Conservation (phyloP, 1,284 basidiomycete genomes). For the Cryptococcus floricola region DNA sequence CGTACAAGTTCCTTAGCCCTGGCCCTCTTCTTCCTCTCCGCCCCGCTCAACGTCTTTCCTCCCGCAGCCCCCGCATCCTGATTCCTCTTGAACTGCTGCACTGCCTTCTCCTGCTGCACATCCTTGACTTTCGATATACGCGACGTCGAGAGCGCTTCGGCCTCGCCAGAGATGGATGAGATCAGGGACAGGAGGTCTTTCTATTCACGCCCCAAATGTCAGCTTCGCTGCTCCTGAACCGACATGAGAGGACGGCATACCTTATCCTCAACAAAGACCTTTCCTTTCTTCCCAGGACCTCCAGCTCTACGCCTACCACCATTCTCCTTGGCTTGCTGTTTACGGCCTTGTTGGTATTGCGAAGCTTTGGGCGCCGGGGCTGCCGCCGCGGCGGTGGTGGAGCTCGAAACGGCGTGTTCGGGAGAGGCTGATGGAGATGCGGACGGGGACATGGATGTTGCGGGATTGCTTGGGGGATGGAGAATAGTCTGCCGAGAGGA, state of each 20-base stretch:
- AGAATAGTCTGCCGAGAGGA: too few species aligned
- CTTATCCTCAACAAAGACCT: slow-evolving; percentile 46
- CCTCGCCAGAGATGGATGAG: slow-evolving; percentile 23
- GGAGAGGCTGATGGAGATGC: not conserved
- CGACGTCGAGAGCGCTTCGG: slow-evolving; percentile 16
- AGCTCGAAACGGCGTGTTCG: not conserved
- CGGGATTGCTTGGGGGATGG: not conserved
- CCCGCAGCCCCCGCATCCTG: not conserved
- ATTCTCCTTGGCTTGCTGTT: too few species aligned
- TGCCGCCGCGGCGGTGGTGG: not conserved
- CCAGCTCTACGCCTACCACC: slow-evolving; percentile 26
- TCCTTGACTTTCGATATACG: slow-evolving; percentile 13
- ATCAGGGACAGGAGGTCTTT: slow-evolving; percentile 26
- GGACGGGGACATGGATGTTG: not conserved
- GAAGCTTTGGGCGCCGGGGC: not conserved
- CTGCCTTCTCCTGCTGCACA: too few species aligned
- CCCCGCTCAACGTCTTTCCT: slow-evolving; percentile 16
- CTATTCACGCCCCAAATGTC: slow-evolving; percentile 1
- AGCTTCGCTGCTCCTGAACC: too few species aligned
- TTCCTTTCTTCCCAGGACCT: slow-evolving; percentile 43
- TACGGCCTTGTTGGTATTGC: too few species aligned
- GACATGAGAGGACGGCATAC: slow-evolving; percentile 16
- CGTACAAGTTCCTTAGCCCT: slow-evolving; percentile 23
- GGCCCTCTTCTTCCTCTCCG: slow-evolving; percentile 16
- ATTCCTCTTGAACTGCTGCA: slow-evolving; percentile 1